phyloP scores from a whole-genome alignment of 1,139 yeast genomes.

The Saccharomyces hybrid region DNA sequence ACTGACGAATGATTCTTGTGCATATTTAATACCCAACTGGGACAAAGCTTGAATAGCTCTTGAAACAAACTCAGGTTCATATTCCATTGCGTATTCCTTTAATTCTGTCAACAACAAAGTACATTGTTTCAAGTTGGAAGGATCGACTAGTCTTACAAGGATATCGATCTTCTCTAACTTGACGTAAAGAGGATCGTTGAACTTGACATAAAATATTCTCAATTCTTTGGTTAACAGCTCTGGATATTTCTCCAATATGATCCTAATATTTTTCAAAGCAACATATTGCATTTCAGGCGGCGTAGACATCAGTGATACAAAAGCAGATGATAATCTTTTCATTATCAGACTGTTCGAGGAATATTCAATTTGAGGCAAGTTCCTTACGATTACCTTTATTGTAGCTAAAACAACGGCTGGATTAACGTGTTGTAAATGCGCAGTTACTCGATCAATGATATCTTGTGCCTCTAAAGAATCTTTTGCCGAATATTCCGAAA shows the following conservation, averaged over 20 bases:
- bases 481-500: constrained; percentile 58
- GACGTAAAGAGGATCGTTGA: constrained; percentile 88
- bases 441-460: constrained; percentile 83
- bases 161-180: constrained; percentile 91
- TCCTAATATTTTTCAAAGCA: constrained; percentile 83
- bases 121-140: constrained; percentile 51
- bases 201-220: constrained; percentile 86
- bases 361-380: constrained; percentile 43
- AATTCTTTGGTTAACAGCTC: constrained; percentile 68
- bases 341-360: constrained; percentile 31
- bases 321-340: constrained; percentile 77
- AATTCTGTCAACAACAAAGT: constrained; percentile 71
- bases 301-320: constrained; percentile 79
- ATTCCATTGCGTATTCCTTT: constrained; percentile 90
- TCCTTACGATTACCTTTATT: constrained; percentile 72
- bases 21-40: constrained; percentile 76
- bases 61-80: constrained; percentile 81
- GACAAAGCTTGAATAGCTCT: constrained; percentile 81
- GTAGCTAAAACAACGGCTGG: constrained; percentile 91
- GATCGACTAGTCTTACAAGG: constrained; percentile 66
- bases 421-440: constrained; percentile 95
- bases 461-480: constrained; percentile 66
- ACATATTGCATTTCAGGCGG: constrained; percentile 95
- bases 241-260: constrained; percentile 85
- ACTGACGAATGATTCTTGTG: constrained; percentile 33